Base-by-base conservation (phyloP, 176 grass and related monocot genomes). In the Hyparrhenia diplandra region DNA sequence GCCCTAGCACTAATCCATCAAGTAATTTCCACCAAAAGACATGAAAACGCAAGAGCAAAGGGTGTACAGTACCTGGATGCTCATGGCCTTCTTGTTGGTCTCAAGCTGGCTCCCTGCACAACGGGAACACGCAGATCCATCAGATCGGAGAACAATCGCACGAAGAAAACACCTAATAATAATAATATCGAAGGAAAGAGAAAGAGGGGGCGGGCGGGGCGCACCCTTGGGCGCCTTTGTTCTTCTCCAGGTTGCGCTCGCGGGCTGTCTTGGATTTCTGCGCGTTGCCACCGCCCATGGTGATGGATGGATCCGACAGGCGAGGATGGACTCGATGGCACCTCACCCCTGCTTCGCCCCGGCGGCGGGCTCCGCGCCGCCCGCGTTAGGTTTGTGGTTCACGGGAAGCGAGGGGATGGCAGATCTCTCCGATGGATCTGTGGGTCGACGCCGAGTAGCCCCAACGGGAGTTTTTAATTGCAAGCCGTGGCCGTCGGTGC, bases 1-100 rank as follows among this genome's bases (percentile, higher is more conserved):
- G 10, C 16, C 49, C 49, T 10, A n/a, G n/a, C n/a, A 69, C 18
- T 7, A 13, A 84, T 5, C 62, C 23, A 70, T 60, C 17, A 43
- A 57, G 9, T 29, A 80, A 84, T 69, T 76, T 25, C 40, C 21
- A 57, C 21, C 13, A 32, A 20, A 25, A 24, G 49, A 35, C 30
- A 11, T 58, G 0, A 17, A 42, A 76, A 34, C 25, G 82, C 11
- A 51, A 21, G 67, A n/a, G 8, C 34, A 71, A 51, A 36, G 8
- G 18, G 36, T 37, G 8, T 45, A n/a, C n/a, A n/a, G 43, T 83
- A 92, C 90, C 90, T 89, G 83, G 71, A 92, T 89, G 67, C 14
- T 84, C 90, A 92, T 92, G 45, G 90, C 90, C 66, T 92, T 92
- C 80, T 92, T 92, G 80, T 92, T 92, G 66, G 80, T 64, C 42